Evolutionary conservation across 345 rosid genomes (phyloP).

Genomic region (Citrus glauca): DNA sequence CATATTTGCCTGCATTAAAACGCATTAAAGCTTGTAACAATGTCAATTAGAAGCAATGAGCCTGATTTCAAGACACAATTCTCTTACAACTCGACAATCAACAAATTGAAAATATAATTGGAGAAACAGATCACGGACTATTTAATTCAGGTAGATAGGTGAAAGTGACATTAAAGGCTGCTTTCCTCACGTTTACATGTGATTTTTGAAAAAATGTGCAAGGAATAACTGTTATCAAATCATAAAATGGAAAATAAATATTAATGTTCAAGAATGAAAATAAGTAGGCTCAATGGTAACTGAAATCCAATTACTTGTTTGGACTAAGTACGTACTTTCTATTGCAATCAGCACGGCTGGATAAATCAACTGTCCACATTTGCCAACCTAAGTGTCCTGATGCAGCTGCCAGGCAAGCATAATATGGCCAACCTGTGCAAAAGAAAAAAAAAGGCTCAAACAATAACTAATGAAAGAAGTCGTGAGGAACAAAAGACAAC

Average conservation of each 20-base stretch:
- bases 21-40: neutral
- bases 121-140: neutral
- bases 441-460: neutral
- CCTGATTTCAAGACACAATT: neutral
- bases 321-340: constrained; percentile 34
- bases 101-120: neutral
- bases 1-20: neutral
- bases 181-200: neutral
- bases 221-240: neutral
- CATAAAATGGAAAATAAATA: neutral
- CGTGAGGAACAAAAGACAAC: constrained; percentile 1
- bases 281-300: neutral
- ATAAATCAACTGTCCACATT: constrained; percentile 62
- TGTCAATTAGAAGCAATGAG: neutral
- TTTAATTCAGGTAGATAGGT: neutral
- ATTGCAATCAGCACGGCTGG: constrained; percentile 57
- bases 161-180: neutral
- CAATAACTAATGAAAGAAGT: neutral
- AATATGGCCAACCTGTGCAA: constrained; percentile 72
- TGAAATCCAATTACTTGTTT: neutral
- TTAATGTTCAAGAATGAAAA: neutral
- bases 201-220: too few species aligned
- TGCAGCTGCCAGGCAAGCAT: constrained; percentile 64
- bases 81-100: neutral
- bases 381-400: constrained; percentile 93